Conservation (phyloP, 371 early-diverging fungal species). For the Syncephalis fuscata region DNA sequence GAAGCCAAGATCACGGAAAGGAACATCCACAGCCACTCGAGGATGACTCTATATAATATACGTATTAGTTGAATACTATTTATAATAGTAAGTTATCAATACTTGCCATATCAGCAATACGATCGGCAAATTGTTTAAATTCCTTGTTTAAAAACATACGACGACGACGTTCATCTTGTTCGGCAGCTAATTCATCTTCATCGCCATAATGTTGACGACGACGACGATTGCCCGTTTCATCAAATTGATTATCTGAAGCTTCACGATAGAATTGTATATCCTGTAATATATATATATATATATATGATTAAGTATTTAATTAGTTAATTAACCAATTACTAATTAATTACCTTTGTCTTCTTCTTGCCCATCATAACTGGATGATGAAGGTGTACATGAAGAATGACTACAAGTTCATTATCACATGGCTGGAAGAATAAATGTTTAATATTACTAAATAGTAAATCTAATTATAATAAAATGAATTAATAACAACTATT, state of each 20-base stretch:
- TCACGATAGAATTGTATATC: slow-evolving; percentile 99
- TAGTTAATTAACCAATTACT: neutral
- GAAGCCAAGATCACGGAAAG: slow-evolving; percentile 91
- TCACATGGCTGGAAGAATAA: slow-evolving; percentile 98
- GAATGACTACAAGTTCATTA: slow-evolving; percentile 82
- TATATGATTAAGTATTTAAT: neutral
- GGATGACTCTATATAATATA: slow-evolving; percentile 35
- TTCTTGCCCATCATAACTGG: slow-evolving; percentile 96
- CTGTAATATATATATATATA: slow-evolving; percentile 7
- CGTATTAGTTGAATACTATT: neutral
- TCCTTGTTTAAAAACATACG: slow-evolving; percentile 83
- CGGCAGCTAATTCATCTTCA: slow-evolving; percentile 91
- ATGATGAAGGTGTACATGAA: slow-evolving; percentile 94
- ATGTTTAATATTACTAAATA: slow-evolving; percentile 97
- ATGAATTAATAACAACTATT: slow-evolving; percentile 1
- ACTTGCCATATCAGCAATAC: slow-evolving; percentile 67
- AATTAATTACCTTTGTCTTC: slow-evolving; percentile 87
- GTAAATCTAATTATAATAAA: slow-evolving; percentile 43
- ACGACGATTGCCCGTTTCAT: slow-evolving; percentile 95
- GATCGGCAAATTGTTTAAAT: slow-evolving; percentile 87
- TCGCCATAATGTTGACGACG: slow-evolving; percentile 86
- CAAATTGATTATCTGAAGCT: slow-evolving; percentile 84
- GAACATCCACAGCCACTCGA: slow-evolving; percentile 83
- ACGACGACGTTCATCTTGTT: slow-evolving; percentile 85
- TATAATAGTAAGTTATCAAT: neutral